A percentile compares a stretch with the other conserved stretches of the same genome.
These are phyloP conservation scores for Aplosporella prunicola DNA, from an alignment of 2,329 filamentous ascomycete species.

Conservation along the genomic window DNA sequence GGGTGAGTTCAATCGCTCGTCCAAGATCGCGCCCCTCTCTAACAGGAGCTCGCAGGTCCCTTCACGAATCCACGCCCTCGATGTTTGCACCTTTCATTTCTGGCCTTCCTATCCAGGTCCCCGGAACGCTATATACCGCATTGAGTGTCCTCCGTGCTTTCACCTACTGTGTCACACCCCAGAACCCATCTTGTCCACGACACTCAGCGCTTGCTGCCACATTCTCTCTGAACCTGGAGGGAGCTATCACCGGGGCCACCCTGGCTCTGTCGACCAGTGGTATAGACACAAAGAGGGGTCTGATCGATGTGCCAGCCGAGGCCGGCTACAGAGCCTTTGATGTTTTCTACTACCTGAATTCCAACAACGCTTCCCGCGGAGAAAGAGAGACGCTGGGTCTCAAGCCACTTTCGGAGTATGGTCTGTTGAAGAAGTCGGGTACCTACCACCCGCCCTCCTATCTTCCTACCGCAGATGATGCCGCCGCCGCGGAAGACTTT, in stretches of 20 bases:
- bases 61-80: slow-evolving; percentile 82
- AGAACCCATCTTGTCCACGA: slow-evolving; percentile 74
- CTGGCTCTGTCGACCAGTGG: slow-evolving; percentile 78
- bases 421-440: slow-evolving; percentile 68
- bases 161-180: slow-evolving; percentile 74
- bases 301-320: slow-evolving; percentile 71
- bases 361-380: slow-evolving; percentile 77
- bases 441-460: slow-evolving; percentile 83
- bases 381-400: slow-evolving; percentile 84
- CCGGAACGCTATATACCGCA: slow-evolving; percentile 64
- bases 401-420: slow-evolving; percentile 65
- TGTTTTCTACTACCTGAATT: slow-evolving; percentile 93
- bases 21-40: slow-evolving; percentile 1
- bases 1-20: slow-evolving; percentile 48
- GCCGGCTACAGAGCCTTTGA: slow-evolving; percentile 86
- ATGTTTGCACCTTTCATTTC: slow-evolving; percentile 72
- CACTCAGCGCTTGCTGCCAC: slow-evolving; percentile 74
- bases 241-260: slow-evolving; percentile 65
- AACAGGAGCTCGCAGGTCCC: slow-evolving; percentile 50
- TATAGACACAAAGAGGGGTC: slow-evolving; percentile 71
- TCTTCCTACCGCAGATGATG: slow-evolving; percentile 85
- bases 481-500: slow-evolving; percentile 87
- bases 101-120: slow-evolving; percentile 70
- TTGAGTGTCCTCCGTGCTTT: slow-evolving; percentile 79
- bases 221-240: slow-evolving; percentile 71